These are phyloP conservation scores for Atkinsonella texensis DNA, from an alignment of 2,329 filamentous ascomycete species.

Conservation along the genomic window DNA sequence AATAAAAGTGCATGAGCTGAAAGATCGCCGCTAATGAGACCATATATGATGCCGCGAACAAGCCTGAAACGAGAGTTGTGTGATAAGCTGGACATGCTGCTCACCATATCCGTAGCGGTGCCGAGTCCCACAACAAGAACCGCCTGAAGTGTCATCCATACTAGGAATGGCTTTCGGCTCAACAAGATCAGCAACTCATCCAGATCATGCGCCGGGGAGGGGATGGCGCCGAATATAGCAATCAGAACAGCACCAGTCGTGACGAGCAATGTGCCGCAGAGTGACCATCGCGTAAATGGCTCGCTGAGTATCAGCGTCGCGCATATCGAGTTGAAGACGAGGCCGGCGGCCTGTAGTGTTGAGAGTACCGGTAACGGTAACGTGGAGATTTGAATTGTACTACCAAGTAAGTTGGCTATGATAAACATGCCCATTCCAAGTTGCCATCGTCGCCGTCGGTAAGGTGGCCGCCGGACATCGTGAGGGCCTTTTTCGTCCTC, in stretches of 20 bases:
- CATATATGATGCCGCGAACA: slow-evolving; percentile 74
- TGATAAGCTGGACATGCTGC: slow-evolving; percentile 38
- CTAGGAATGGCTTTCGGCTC: slow-evolving; percentile 60
- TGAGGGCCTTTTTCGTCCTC: slow-evolving; percentile 85
- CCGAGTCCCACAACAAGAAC: slow-evolving; percentile 61
- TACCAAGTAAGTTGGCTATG: slow-evolving; percentile 84
- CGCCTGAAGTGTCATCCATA: slow-evolving; percentile 79
- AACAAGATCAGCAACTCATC: slow-evolving; percentile 70
- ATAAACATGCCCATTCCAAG: slow-evolving; percentile 96
- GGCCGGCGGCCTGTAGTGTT: slow-evolving; percentile 84
- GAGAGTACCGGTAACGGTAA: slow-evolving; percentile 88
- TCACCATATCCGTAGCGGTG: slow-evolving; percentile 45
- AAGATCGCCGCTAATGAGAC: slow-evolving; percentile 79
- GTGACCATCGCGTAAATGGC: slow-evolving; percentile 88
- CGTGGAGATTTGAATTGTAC: slow-evolving; percentile 94
- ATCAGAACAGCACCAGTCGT: slow-evolving; percentile 83
- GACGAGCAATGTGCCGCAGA: slow-evolving; percentile 79
- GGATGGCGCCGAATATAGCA: slow-evolving; percentile 85
- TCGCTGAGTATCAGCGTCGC: slow-evolving; percentile 86
- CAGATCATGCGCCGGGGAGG: slow-evolving; percentile 81
- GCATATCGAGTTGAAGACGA: slow-evolving; percentile 98
- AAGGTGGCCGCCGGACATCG: slow-evolving; percentile 71
- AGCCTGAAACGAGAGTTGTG: slow-evolving; percentile 59
- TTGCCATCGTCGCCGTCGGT: slow-evolving; percentile 88
- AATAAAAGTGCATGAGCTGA: slow-evolving; percentile 89